Evolutionary conservation across 176 grass and related monocot species (phyloP), one percentile per base, ranked within the genome.

Genomic region (Panicum miliaceum): DNA sequence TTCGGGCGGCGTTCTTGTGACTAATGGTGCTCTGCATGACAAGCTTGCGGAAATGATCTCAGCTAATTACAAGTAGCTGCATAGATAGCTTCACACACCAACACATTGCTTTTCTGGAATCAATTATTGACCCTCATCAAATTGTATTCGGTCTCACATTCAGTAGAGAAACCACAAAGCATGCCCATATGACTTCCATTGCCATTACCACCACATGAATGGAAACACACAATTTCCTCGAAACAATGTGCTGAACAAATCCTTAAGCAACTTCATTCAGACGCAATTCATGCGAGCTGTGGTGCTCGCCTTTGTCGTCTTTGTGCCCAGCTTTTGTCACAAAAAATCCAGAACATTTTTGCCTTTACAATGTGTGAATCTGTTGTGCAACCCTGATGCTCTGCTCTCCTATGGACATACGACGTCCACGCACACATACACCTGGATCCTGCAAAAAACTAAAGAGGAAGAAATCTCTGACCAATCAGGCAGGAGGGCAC

Each of bases 1-100:
- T 52, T 82, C 64, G 0, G 93, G 96, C 5, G 96, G 96, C 75
- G 71, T 99, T 57, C 87, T 99, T 12, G 89, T 87, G 57, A 93
- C 91, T 35, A 99, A 99, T 32, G 91, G 93, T 37, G 78, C 34
- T 82, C 54, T 94, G 64, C 96, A 96, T 48, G 86, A 67, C 78
- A 77, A 88, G 61, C 84, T 99, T 57, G 45, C 94, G 25, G 87
- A 94, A 67, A 83, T 99, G 73, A 96, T 96, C 53, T 92, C 91
- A 61, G 87, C 83, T 76, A 78, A 92, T 88, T 70, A 81, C 25
- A 63, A 54, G 25, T 90, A 87, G 84, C 3, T 46, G 51, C 48
- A 23, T 60, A 43, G 40, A 19, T 51, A 52, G n/a, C 18, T 82
- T 29, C 58, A 51, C n/a, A 83, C 47, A 59, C 27, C 25, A 72